These are phyloP conservation scores for Przewalskia tangutica DNA, from an alignment of 257 asterid genomes.

Conservation along the genomic window DNA sequence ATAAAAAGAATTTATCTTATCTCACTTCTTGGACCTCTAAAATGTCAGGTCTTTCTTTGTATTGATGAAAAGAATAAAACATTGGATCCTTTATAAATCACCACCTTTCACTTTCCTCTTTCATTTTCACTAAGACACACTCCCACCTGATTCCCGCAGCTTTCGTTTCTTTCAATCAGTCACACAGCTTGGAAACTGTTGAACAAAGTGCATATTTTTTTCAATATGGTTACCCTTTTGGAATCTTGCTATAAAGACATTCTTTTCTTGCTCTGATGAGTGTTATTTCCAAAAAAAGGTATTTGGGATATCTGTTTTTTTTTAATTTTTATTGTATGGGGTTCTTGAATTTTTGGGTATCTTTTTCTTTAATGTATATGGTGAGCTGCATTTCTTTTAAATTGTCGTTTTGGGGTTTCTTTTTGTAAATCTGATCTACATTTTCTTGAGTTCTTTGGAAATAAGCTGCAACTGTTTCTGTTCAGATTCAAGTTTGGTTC, in stretches of 20 bases:
- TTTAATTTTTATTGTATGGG: not conserved
- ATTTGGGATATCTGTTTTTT: conserved; percentile 15
- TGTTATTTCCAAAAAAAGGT: conserved; percentile 10
- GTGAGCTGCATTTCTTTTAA: not conserved
- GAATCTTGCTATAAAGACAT: not conserved
- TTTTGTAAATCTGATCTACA: not conserved
- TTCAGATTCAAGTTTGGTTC: not conserved
- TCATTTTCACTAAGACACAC: not conserved
- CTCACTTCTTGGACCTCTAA: conserved; percentile 1
- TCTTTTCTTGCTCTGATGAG: conserved; percentile 14
- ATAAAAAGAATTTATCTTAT: not conserved
- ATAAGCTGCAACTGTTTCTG: not conserved
- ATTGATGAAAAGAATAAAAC: not conserved
- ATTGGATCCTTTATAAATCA: conserved; percentile 10
- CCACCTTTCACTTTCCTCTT: not conserved
- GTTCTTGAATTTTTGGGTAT: not conserved
- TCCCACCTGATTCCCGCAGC: not conserved
- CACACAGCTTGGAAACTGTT: not conserved
- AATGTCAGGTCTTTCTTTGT: not conserved
- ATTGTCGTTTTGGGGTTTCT: not conserved
- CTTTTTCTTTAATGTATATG: not conserved
- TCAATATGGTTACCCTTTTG: conserved; percentile 5
- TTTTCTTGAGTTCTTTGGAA: conserved; percentile 6
- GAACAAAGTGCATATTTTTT: conserved; percentile 22
- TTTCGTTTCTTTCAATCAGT: not conserved